A percentile compares a stretch with the other conserved stretches of the same genome.
phyloP scores from a whole-genome alignment of 1,284 basidiomycete genomes.

The Coniferiporia sulphurascens region DNA sequence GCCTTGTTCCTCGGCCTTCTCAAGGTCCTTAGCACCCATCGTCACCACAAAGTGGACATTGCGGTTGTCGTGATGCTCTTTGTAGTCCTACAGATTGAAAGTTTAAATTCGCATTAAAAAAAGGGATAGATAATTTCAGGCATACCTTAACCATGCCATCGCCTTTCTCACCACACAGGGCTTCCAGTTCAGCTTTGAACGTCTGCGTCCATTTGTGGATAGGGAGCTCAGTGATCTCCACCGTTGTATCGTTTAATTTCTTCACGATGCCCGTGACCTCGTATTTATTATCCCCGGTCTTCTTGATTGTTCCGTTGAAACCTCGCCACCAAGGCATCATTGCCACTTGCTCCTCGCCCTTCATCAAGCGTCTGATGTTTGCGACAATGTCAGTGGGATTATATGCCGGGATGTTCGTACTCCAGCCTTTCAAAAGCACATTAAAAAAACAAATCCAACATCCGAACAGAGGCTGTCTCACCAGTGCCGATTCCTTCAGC shows the following conservation, averaged over 20 bases:
- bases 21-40: conserved; percentile 77
- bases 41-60: conserved; percentile 89
- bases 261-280: conserved; percentile 74
- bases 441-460: background rate
- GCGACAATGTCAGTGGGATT: conserved; percentile 90
- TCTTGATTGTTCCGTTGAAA: conserved; percentile 86
- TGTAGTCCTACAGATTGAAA: conserved; percentile 68
- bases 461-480: conserved; percentile 28
- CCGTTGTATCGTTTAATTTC: conserved; percentile 82
- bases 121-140: conserved; percentile 9
- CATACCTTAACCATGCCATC: conserved; percentile 61
- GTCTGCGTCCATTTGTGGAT: conserved; percentile 93
- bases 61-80: conserved; percentile 92
- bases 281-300: conserved; percentile 80
- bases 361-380: conserved; percentile 87
- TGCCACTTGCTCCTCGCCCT: conserved; percentile 74
- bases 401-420: conserved; percentile 89
- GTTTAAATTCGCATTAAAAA: conserved; percentile 9
- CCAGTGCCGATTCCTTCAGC: conserved; percentile 98
- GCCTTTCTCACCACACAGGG: conserved; percentile 70
- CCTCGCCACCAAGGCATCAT: conserved; percentile 99
- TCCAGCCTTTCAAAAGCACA: conserved; percentile 69
- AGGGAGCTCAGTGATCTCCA: conserved; percentile 95
- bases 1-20: conserved; percentile 87
- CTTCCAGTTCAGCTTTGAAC: conserved; percentile 90